Base-by-base conservation (phyloP, 345 rosid genomes). In the Gossypium bickii region DNA sequence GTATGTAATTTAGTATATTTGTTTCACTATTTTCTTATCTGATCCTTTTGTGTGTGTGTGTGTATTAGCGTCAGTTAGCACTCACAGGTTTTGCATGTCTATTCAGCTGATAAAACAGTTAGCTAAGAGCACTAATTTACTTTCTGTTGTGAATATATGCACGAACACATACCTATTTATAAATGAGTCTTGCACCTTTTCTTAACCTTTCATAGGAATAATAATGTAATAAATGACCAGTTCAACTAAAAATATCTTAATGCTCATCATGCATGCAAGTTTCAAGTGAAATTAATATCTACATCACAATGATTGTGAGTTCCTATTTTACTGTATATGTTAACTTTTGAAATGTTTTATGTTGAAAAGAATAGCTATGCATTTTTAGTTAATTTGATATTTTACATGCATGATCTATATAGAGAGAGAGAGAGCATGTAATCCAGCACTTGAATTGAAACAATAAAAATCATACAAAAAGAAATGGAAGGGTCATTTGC, bases 1-100 rank as follows among this genome's bases (percentile, higher is more conserved):
- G 98, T 93, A 89, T 20, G 94, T 71, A 67, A 67, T 67, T 56
- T 74, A 76, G 43, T 59, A 59, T 20, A 57, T 2, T 59, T 80
- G 58, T 78, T 72, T 49, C 38, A 51, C 29, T 17, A 2, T 60
- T 25, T 61, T 47, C 16, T 49, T 64, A 24, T 22, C 52, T 48
- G 52, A 12, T 12, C 52, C 41, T 34, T 34, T 34, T 34, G 41
- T 34, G 7, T 34, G 7, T 34, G 7, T 34, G 38, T 45, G 10
- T 10, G 49, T 45, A 45, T 45, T 45, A 34, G 13, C 52, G 12
- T 48, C 12, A 10, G 15, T 12, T 3, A 11, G 52, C 52, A 25
- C 18, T 7, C 29, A 29, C 10, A 27, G 25, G 47, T 20, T 67
- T 67, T 45, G 27, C 69, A 44, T 11, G 34, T 64, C n/a, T 41